Percentiles rank a stretch among this genome's conserved stretches.
phyloP scores from a whole-genome alignment of 2,329 filamentous ascomycete genomes.

The Ascochyta pisi region DNA sequence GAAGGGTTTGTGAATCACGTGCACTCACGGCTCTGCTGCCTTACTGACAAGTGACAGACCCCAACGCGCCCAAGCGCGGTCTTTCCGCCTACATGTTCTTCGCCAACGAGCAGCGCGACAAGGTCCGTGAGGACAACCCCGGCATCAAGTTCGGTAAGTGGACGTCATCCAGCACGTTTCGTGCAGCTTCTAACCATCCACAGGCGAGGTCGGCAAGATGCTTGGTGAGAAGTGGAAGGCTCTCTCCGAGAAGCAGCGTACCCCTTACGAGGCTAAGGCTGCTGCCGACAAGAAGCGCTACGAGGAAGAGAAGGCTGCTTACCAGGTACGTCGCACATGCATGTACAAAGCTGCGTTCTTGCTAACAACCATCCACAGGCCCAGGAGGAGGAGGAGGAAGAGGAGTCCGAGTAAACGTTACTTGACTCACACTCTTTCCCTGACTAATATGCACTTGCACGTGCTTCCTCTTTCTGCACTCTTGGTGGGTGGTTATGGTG shows the following conservation, averaged over 20 bases:
- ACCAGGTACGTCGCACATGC: constrained; percentile 38
- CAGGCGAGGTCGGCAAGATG: constrained; percentile 95
- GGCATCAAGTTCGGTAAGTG: constrained; percentile 89
- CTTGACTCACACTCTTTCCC: constrained; percentile 19
- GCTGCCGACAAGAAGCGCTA: constrained; percentile 98
- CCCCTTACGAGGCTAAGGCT: constrained; percentile 96
- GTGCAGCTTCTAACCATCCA: constrained; percentile 27
- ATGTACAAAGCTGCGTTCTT: neutral
- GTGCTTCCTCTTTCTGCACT: constrained; percentile 23
- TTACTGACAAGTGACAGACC: constrained; percentile 64
- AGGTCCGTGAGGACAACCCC: constrained; percentile 97
- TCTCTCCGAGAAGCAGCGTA: constrained; percentile 88
- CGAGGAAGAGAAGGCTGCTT: constrained; percentile 95
- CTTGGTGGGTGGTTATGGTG: constrained; percentile 32
- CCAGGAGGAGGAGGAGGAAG: constrained; percentile 48
- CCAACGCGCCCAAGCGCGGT: constrained; percentile 98
- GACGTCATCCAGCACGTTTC: neutral
- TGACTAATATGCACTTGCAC: constrained; percentile 15
- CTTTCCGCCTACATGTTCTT: constrained; percentile 99
- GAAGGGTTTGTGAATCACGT: constrained; percentile 64
- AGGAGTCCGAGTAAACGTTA: constrained; percentile 49
- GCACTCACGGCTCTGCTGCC: constrained; percentile 2
- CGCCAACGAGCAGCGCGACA: constrained; percentile 98
- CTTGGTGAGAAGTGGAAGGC: constrained; percentile 99
- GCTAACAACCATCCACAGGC: constrained; percentile 20